These are phyloP conservation scores for Metahyphopichia silvanorum DNA, from an alignment of 805 yeast genomes.

Conservation along the genomic window DNA sequence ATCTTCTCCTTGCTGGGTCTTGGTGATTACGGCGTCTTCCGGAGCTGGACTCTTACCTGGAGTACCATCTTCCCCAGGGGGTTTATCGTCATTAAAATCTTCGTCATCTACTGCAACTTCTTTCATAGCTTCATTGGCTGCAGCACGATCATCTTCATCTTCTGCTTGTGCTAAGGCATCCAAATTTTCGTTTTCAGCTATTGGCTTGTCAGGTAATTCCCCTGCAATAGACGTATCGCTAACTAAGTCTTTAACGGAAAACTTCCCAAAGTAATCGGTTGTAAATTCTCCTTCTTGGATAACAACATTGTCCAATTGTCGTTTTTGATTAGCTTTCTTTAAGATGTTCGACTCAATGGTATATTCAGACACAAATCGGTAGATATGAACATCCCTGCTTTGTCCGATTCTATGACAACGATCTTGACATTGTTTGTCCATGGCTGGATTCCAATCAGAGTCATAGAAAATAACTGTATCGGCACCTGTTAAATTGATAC, in stretches of 20 bases:
- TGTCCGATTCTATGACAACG: conserved; percentile 99
- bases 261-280: conserved; percentile 88
- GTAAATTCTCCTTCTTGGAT: conserved; percentile 98
- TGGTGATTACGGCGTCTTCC: conserved; percentile 10
- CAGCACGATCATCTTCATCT: conserved; percentile 86
- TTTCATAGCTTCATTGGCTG: conserved; percentile 84
- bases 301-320: conserved; percentile 89
- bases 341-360: conserved; percentile 95
- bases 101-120: conserved; percentile 83
- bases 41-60: conserved; percentile 27
- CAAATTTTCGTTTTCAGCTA: conserved; percentile 37
- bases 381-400: conserved; percentile 95
- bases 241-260: conserved; percentile 80
- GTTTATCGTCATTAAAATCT: conserved; percentile 64
- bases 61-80: conserved; percentile 18
- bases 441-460: conserved; percentile 99
- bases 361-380: conserved; percentile 91
- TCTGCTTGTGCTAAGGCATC: conserved; percentile 87
- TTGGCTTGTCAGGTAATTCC: conserved; percentile 39
- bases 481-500: conserved; percentile 96
- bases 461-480: conserved; percentile 98
- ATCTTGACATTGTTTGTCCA: conserved; percentile 99
- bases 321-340: conserved; percentile 90
- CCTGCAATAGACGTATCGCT: conserved; percentile 51
- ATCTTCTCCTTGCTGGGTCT: conserved; percentile 22